Evolutionary conservation across 2,329 filamentous ascomycete species (phyloP), one percentile per base, ranked within the genome.

Genomic region (Berkeleyomyces basicola): DNA sequence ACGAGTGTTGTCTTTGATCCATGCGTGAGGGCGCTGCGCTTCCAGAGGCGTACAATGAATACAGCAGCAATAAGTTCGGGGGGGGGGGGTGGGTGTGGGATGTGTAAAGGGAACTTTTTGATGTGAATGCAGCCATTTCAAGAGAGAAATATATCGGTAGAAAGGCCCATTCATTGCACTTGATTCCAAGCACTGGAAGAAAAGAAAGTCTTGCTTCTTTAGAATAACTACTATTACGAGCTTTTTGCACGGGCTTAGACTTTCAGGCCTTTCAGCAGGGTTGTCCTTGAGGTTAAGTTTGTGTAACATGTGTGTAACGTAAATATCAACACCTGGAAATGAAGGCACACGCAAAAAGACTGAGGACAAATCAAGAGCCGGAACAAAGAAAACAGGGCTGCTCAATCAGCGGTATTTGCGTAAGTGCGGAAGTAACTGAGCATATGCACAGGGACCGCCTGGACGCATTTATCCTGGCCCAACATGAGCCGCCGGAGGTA

Each of bases 1-100:
- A 55, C 61, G 42, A 59, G 61, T 11, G 31, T 39, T 63, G 61
- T 63, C 53, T 63, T 40, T 46, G 33, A 63, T 42, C 44, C 36
- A 57, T 61, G 47, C 43, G 36, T 23, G 33, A 53, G 47, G 59
- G 59, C n/a, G 59, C 51, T 61, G 44, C 46, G 55, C 51, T 61
- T 36, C 47, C 36, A 16, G 40, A 31, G 31, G 14, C 37, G 23
- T 61, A 61, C 47, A 61, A 40, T 43, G 36, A 31, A 59, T 31
- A 16, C 23, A 14, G 23, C 7, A 46, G 31, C 10, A 51, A 31
- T 4, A 51, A 14, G 10, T 31, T 51, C 47, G 16, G 44, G 11
- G 33, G 3, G 31, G 6, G 36, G 14, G 7, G 36, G 10, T 16
- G 51, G 36, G 4, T 11, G 36, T 23, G 51, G 23, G 36, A 39